Evolutionary conservation across 805 yeast species (phyloP).

Genomic region (Ogataea trehaloabstinens): DNA sequence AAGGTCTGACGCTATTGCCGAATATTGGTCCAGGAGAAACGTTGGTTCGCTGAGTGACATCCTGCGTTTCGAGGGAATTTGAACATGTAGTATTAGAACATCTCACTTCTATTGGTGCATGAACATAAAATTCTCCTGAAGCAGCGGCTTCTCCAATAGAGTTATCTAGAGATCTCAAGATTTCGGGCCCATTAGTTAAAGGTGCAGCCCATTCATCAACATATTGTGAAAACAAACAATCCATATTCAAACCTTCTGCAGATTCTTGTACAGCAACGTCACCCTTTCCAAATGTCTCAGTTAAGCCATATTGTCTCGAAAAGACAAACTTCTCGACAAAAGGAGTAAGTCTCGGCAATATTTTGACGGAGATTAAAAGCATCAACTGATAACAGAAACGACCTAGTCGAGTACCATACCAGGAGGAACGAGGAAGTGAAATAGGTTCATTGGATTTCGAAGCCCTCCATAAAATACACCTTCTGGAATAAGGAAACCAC

Average conservation of each 20-base stretch:
- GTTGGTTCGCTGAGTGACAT: slow-evolving; percentile 48
- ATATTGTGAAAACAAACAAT: slow-evolving; percentile 89
- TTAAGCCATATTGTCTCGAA: slow-evolving; percentile 74
- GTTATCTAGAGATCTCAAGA: slow-evolving; percentile 59
- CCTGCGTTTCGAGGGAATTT: slow-evolving; percentile 34
- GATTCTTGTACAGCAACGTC: slow-evolving; percentile 72
- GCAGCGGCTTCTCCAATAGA: slow-evolving; percentile 60
- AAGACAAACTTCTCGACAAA: slow-evolving; percentile 82
- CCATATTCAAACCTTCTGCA: slow-evolving; percentile 90
- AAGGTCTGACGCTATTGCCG: slow-evolving; percentile 83
- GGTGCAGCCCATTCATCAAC: slow-evolving; percentile 99
- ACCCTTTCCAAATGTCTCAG: slow-evolving; percentile 59
- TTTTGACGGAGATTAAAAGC: slow-evolving; percentile 73
- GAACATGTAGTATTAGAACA: slow-evolving; percentile 79
- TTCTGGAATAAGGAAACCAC: slow-evolving; percentile 95
- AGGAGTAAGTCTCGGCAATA: slow-evolving; percentile 79
- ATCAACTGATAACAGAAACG: slow-evolving; percentile 76
- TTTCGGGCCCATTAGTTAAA: slow-evolving; percentile 69
- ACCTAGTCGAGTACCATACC: slow-evolving; percentile 84
- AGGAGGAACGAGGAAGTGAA: slow-evolving; percentile 65
- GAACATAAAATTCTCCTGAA: slow-evolving; percentile 71
- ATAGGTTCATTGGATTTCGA: slow-evolving; percentile 64
- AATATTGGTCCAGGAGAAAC: slow-evolving; percentile 73
- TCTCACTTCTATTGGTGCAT: slow-evolving; percentile 93
- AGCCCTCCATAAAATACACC: slow-evolving; percentile 91